Evolutionary conservation across 768 basidiomycete genomes (phyloP), one percentile per base, ranked within the genome.

Genomic region (Leccinum boreale): DNA sequence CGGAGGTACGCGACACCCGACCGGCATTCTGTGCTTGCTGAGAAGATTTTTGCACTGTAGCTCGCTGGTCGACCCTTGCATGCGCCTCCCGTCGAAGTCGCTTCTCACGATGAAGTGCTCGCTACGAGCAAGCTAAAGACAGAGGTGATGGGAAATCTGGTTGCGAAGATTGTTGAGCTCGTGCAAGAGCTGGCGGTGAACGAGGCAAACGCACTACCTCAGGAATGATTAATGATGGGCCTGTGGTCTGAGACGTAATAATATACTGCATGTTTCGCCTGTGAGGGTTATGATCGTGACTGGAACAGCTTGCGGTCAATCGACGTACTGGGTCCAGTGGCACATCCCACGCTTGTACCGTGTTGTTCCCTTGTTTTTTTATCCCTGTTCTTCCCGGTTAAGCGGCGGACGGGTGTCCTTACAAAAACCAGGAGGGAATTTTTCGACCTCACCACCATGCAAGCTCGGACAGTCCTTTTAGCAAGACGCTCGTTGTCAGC

Each of bases 91-190:
- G 72, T 71, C 3, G 74, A 78, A 53, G 77, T 79, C 7, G 87
- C 92, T 4, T 87, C 87, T 21, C 92, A 94, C 64, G 89, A 84
- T 10, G 92, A 94, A 68, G 92, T 94, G 15, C 73, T 95, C 14
- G 72, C 73, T 11, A 76, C 83, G 24, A 86, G 91, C 11, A 81
- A 73, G 64, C 73, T 79, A 65, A 91, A 89, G 70, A 89, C 85
- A 3, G 84, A 87, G 29, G 78, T 85, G 33, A 85, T 95, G 84
- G 83, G 82, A 70, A 73, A 70, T 52, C 73, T 95, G 42, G 90
- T 95, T 9, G 83, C 83, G 58, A 77, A 73, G 63, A 80, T 92
- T 17, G 82, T 90, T 12, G 79, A 79, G 53, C 70, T 74, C 11
- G 64, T 74, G 39, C 69, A 70, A 48, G 59, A 58, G 46, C 57